Conservation (phyloP, 2,329 filamentous ascomycete genomes). For the Colletotrichum chrysophilum region DNA sequence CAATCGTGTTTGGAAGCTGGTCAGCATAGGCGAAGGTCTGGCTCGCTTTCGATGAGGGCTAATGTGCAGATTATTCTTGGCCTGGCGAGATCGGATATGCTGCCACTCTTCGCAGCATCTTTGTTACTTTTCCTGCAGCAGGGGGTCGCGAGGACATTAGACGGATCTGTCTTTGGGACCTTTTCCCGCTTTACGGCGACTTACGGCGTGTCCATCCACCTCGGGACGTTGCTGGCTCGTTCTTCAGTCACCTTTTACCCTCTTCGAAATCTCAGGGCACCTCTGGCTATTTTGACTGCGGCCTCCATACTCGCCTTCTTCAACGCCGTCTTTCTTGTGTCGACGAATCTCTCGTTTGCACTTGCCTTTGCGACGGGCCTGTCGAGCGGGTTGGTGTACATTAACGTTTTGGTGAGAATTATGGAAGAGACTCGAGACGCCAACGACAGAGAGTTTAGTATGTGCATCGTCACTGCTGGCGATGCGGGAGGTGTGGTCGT, state of each 20-base stretch:
- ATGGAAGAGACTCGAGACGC: constrained; percentile 24
- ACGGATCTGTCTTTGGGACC: constrained; percentile 25
- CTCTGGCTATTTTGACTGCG: constrained; percentile 14
- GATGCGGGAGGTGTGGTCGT: constrained; percentile 31
- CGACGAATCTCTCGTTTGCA: constrained; percentile 27
- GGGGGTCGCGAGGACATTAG: constrained; percentile 33
- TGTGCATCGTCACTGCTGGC: constrained; percentile 32
- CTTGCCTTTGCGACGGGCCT: constrained; percentile 32
- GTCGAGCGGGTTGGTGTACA: constrained; percentile 32
- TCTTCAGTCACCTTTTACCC: constrained; percentile 25
- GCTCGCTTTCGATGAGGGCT: constrained; percentile 14
- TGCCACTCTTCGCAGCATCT: constrained; percentile 30
- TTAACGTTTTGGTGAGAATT: constrained; percentile 25
- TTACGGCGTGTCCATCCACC: constrained; percentile 32
- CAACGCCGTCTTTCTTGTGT: constrained; percentile 27
- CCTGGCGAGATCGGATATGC: constrained; percentile 29
- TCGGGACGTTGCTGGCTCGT: constrained; percentile 31
- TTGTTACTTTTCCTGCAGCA: constrained; percentile 27
- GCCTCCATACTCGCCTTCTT: constrained; percentile 18
- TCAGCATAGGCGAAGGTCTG: not conserved
- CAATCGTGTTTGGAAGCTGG: not conserved
- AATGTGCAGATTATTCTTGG: constrained; percentile 11
- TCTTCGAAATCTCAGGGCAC: constrained; percentile 6
- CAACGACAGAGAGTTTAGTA: constrained; percentile 30
- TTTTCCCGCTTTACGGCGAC: constrained; percentile 33